Conservation (phyloP, 805 yeast genomes). For the Yamadazyma ubonensis region DNA sequence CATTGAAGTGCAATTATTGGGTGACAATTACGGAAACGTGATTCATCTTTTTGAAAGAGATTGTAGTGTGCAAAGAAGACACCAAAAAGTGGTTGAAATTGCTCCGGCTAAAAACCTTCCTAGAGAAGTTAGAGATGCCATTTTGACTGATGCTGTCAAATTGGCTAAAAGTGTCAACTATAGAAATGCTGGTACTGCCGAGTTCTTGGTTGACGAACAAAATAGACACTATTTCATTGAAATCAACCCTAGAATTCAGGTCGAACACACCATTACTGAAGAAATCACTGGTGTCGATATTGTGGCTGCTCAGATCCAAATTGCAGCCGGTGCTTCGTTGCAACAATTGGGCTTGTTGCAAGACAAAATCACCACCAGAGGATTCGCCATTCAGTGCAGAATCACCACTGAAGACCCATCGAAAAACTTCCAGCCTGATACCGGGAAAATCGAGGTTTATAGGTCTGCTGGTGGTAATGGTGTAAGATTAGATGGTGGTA, state of each 20-base stretch:
- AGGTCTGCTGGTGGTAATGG: conserved; percentile 99
- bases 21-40: conserved; percentile 91
- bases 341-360: conserved; percentile 89
- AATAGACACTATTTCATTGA: conserved; percentile 97
- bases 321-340: conserved; percentile 96
- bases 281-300: conserved; percentile 98
- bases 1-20: conserved; percentile 94
- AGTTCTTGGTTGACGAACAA: conserved; percentile 88
- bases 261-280: conserved; percentile 98
- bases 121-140: conserved; percentile 79
- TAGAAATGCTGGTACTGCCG: conserved; percentile 98
- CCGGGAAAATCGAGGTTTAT: conserved; percentile 97
- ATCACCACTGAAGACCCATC: conserved; percentile 98
- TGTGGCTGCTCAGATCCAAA: conserved; percentile 97
- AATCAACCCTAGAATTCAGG: conserved; percentile 97
- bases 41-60: conserved; percentile 96
- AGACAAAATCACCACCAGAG: conserved; percentile 92
- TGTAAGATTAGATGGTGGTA: conserved; percentile 98
- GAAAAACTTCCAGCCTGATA: conserved; percentile 96
- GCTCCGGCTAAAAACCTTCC: conserved; percentile 97
- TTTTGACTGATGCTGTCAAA: conserved; percentile 90
- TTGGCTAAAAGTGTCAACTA: conserved; percentile 86
- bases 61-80: conserved; percentile 99
- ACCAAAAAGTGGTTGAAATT: conserved; percentile 96
- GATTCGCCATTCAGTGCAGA: conserved; percentile 98